These are phyloP conservation scores for Podospora sp. DNA, from an alignment of 495 filamentous ascomycete species.

Conservation along the genomic window DNA sequence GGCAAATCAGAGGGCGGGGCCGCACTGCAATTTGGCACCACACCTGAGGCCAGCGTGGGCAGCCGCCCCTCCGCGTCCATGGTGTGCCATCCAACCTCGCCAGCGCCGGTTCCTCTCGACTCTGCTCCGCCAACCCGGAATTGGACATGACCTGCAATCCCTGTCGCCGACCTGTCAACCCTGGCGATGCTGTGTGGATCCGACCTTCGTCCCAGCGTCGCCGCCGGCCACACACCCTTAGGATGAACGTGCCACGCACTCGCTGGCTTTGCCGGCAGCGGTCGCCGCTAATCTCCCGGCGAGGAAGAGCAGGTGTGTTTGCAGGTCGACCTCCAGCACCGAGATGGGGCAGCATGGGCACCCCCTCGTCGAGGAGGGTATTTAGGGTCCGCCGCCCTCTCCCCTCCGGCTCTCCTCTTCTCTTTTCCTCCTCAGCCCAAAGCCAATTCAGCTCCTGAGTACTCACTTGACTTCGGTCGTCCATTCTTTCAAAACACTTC, in stretches of 20 bases:
- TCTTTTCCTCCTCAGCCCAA: slow-evolving; percentile 52
- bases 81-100: not conserved
- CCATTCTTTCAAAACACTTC: slow-evolving; percentile 56
- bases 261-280: not conserved
- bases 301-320: not conserved
- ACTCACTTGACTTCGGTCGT: slow-evolving; percentile 61
- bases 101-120: not conserved
- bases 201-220: slow-evolving; percentile 23
- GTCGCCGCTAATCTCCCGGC: slow-evolving; percentile 39
- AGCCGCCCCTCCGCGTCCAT: not conserved
- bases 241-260: not conserved
- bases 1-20: slow-evolving; percentile 14
- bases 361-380: slow-evolving; percentile 19
- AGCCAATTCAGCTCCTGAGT: slow-evolving; percentile 52
- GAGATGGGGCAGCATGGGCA: not conserved
- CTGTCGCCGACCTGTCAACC: not conserved
- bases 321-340: not conserved
- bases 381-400: slow-evolving; percentile 35
- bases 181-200: not conserved
- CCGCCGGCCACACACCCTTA: slow-evolving; percentile 34
- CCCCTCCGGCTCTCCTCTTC: slow-evolving; percentile 32
- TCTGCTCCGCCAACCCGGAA: slow-evolving; percentile 25
- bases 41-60: slow-evolving; percentile 1
- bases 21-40: slow-evolving; percentile 1
- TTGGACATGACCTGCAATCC: slow-evolving; percentile 17